Base-by-base conservation (phyloP, 2,329 filamentous ascomycete genomes). In the Microsporum audouinii region DNA sequence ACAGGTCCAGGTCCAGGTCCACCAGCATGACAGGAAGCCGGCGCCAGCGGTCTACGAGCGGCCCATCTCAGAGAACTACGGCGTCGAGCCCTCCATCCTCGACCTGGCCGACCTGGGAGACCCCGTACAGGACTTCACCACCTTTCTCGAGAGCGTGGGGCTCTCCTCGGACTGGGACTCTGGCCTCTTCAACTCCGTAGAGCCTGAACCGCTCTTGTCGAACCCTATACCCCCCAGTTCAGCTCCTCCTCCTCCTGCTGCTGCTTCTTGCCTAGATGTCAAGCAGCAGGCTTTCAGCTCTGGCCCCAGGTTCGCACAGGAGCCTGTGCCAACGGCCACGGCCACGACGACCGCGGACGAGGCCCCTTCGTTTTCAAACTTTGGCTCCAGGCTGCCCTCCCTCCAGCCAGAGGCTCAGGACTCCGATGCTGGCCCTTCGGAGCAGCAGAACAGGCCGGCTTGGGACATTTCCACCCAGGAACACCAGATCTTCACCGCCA, bases 141-240 rank as follows among this genome's bases (percentile, higher is more conserved):
- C 77, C 49, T 79, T 79, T 60, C 65, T 79, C 39, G 77, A 79
- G 63, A 78, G 76, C 62, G 76, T 79, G n/a, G 77, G 77, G 6
- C 68, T 79, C 14, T 78, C 77, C 0, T 78, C 76, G 5, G 77
- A 79, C 64, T 79, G 76, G 77, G 76, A 79, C 64, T 77, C 76
- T 0, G 76, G 75, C 4, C 73, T 78, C 56, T 78, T 78, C 65
- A 72, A 36, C 71, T 70, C 57, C 5, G 39, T 58, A 12, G 57
- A 58, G 36, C 8, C 57, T n/a, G 39, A 41, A 7, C 39, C 36
- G 38, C 61, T 71, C 68, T 61, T 73, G 62, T 71, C 75, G 33
- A 73, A 75, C 55, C 68, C 72, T 2, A 75, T 75, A 62, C 68
- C 68, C 7, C 59, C 68, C 31, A 23, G 17, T 23, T 23, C 17